Conservation (phyloP, 1,284 basidiomycete species). For the Phlebopus sp. region DNA sequence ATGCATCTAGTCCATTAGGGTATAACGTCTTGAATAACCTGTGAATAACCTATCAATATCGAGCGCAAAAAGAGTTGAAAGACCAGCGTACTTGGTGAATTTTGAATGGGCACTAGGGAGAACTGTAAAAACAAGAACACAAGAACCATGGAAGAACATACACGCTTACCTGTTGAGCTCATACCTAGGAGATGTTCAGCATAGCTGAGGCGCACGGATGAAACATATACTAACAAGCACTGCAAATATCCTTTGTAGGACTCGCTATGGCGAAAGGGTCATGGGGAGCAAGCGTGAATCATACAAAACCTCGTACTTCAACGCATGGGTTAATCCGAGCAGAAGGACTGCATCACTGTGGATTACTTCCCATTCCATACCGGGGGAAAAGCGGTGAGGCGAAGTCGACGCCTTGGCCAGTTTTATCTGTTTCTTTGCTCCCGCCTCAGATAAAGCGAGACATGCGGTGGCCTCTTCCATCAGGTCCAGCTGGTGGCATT, state of each 20-base stretch:
- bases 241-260: conserved; percentile 77
- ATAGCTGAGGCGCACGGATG: conserved; percentile 2
- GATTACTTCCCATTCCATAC: conserved; percentile 71
- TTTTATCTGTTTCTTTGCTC: conserved; percentile 55
- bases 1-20: conserved; percentile 58
- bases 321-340: conserved; percentile 63
- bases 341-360: conserved; percentile 69
- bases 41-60: not conserved
- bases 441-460: conserved; percentile 57
- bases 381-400: conserved; percentile 52
- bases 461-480: conserved; percentile 51
- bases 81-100: conserved; percentile 56
- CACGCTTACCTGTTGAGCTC: conserved; percentile 55
- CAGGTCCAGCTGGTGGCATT: conserved; percentile 23
- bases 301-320: conserved; percentile 46
- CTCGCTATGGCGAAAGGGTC: conserved; percentile 43
- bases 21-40: conserved; percentile 74
- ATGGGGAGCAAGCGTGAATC: not conserved
- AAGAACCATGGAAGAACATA: conserved; percentile 1
- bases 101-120: conserved; percentile 62
- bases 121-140: conserved; percentile 12
- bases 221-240: conserved; percentile 52
- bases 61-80: not conserved
- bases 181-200: conserved; percentile 38
- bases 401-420: conserved; percentile 37